phyloP scores from a whole-genome alignment of 305 asterid species.

The Fraxinus albicans region DNA sequence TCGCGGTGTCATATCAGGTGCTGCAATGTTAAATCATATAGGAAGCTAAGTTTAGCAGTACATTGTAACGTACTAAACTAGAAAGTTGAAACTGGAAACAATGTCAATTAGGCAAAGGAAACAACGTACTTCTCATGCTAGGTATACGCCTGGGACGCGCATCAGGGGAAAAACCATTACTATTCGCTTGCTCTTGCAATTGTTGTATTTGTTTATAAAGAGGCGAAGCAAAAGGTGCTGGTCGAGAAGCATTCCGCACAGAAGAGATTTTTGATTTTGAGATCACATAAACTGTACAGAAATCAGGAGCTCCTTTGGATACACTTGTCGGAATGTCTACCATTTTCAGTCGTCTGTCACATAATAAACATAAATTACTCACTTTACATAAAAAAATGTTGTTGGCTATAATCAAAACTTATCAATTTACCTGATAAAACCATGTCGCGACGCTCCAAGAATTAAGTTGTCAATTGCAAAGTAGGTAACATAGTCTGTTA shows the following conservation, averaged over 20 bases:
- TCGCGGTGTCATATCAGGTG: conserved; percentile 37
- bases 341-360: conserved; percentile 65
- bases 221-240: conserved; percentile 75
- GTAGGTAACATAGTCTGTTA: conserved; percentile 63
- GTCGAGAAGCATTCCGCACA: conserved; percentile 67
- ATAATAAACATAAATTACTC: background rate
- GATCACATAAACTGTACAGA: conserved; percentile 82
- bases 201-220: conserved; percentile 46
- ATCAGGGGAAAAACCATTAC: conserved; percentile 24
- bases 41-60: background rate
- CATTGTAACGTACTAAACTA: background rate
- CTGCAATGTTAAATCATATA: conserved; percentile 25
- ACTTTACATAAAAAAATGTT: background rate
- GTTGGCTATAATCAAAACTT: background rate
- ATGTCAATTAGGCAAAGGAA: background rate
- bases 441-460: conserved; percentile 80
- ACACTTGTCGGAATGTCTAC: conserved; percentile 61
- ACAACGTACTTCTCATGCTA: conserved; percentile 41
- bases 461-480: conserved; percentile 72
- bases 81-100: background rate
- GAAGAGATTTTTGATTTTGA: conserved; percentile 75
- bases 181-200: conserved; percentile 36
- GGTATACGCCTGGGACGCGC: conserved; percentile 35
- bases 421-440: conserved; percentile 60
- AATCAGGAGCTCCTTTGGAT: conserved; percentile 77